Evolutionary conservation across 345 rosid genomes (phyloP), one percentile per base, ranked within the genome.

Genomic region (Mallotus nudiflorus): DNA sequence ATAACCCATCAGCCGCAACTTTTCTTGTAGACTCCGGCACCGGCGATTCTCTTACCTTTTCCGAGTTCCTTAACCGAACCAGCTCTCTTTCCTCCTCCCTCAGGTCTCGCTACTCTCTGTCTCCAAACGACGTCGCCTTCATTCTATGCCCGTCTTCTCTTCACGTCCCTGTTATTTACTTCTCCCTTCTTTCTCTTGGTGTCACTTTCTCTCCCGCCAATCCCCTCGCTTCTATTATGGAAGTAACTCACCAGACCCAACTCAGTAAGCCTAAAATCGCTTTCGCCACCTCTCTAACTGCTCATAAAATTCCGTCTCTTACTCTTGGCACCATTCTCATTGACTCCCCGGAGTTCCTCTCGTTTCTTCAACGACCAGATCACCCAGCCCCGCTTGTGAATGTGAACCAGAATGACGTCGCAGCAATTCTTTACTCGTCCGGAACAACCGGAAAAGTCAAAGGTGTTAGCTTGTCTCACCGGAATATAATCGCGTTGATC

Each of bases 301-400:
- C 85, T 29, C 67, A 73, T 4, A 85, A 80, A 65, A 61, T 89
- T 50, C 74, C 87, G 0, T 7, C 63, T 0, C 84, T 87, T 64
- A 78, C 77, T 50, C 81, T 66, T 65, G 83, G 82, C 50, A 77
- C 78, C 55, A 45, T 93, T 74, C 68, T 88, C 45, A 31, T 91
- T 63, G 93, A 91, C 85, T 91, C 97, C 22, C 90, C 95, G n/a
- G 88, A n/a, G n/a, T n/a, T n/a, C n/a, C n/a, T n/a, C n/a, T n/a
- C n/a, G n/a, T n/a, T n/a, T n/a, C n/a, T n/a, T 51, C 44, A 69
- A 57, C 80, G 66, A 33, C 42, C 60, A 24, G 20, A 67, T n/a
- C n/a, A n/a, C n/a, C 56, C 66, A 22, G 51, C 45, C 20, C 9
- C 53, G 28, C 12, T 33, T 29, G 73, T 62, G 61, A 68, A 40